These are phyloP conservation scores for Eucalyptus victrix DNA, from an alignment of 345 rosid genomes.

Conservation along the genomic window DNA sequence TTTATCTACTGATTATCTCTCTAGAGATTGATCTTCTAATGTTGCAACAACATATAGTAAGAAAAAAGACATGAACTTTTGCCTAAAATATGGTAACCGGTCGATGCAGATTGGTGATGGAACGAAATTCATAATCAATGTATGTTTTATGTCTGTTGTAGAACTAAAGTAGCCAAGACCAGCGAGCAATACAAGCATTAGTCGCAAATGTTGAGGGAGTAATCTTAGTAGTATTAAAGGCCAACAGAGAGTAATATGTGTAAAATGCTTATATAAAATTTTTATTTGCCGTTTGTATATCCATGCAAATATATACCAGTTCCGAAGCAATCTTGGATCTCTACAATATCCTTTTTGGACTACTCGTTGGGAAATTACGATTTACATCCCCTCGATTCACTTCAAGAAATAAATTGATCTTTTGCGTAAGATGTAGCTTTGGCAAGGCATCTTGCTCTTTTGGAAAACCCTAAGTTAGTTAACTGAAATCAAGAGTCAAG, in stretches of 20 bases:
- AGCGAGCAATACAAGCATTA: not conserved
- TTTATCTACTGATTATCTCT: not conserved
- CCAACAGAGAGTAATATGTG: not conserved
- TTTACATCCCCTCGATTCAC: not conserved
- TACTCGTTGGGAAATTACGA: not conserved
- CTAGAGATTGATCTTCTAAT: not conserved
- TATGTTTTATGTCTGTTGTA: not conserved
- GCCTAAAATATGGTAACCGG: not conserved
- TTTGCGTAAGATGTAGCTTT: not conserved
- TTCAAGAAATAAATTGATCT: not conserved
- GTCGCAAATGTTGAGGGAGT: not conserved
- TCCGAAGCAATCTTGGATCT: not conserved
- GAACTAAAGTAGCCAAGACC: not conserved
- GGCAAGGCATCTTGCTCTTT: not conserved
- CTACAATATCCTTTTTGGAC: not conserved
- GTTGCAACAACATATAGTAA: not conserved
- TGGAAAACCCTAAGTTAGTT: not conserved
- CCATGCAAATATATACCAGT: not conserved
- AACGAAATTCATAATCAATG: not conserved
- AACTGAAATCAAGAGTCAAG: not conserved
- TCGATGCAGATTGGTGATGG: not conserved
- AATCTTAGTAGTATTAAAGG: not conserved
- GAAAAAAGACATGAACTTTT: not conserved
- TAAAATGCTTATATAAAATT: not conserved
- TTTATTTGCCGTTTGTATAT: not conserved